Base-by-base conservation (phyloP, 139 green algal genomes). In the Coelastrella sp. region DNA sequence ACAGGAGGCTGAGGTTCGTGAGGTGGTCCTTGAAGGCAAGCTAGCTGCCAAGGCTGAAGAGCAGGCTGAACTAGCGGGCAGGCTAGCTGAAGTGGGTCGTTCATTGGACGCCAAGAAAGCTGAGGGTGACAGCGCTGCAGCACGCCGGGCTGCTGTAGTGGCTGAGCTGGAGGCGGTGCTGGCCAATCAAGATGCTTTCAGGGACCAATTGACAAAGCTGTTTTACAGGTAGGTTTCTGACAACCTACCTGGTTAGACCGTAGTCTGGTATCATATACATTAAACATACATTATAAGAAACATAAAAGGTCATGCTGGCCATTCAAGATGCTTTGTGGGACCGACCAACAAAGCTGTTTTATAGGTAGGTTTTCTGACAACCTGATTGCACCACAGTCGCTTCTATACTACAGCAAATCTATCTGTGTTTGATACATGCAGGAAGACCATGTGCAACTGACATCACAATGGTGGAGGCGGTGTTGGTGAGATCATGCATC, bases 1-100 rank as follows among this genome's bases (percentile, higher is more conserved):
- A 54, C 94, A 97, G 90, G 95, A 97, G 86, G 97, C 95, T 85
- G 95, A 97, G 90, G 95, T 95, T 68, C 87, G 91, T 5, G 96
- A 98, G 87, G 91, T 94, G 23, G 88, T 93, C 75, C 91, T 97
- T 64, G 91, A 94, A 54, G 64, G 82, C 54, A 96, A 96, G 90
- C 87, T 93, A 4, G 61, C 92, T 54, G 92, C 88, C 73, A 97
- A 97, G 91, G 73, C 94, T 81, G 92, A 90, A 17, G 96, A 98
- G 87, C 89, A 94, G 78, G 78, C 83, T 73, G 94, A 97, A 80
- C 92, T 97, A 59, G 20, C 94, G 57, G 91, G 89, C 32, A 92
- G 94, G 82, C 90, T 95, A 23, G 78, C 61, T 3, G 91, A 96
- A 16, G 95, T 89, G 66, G 90, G 92, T 10, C 82, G 88, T 17